Evolutionary conservation across 306 rosid species (phyloP), one percentile per base, ranked within the genome.

Genomic region (Calophaca sinica): DNA sequence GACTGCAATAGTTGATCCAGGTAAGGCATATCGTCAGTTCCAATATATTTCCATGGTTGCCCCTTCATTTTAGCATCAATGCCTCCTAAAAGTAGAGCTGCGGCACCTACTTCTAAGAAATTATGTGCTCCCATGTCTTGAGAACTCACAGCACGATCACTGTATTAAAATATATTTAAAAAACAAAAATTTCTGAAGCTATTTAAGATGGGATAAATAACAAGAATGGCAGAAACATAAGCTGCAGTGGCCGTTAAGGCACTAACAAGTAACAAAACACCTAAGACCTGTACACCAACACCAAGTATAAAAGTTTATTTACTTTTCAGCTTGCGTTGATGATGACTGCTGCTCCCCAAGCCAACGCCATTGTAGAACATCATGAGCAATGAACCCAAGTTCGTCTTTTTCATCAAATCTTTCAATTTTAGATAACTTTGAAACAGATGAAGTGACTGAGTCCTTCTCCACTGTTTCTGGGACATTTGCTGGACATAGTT

Each of bases 361-460:
- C 98, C 98, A 93, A 61, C 96, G 96, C 98, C 98, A 93, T 72
- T 89, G 86, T 42, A 93, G 79, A 75, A 86, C 91, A 67, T 93
- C 98, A 69, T 74, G 79, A 60, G 98, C 88, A 76, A 89, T 77
- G 86, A 84, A 89, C 66, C 81, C 87, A 80, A 66, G 60, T 81
- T 93, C 87, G 2, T 85, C 89, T 20, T 74, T 82, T 81, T 87
- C 91, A 65, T 85, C 92, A 82, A 70, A 67, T 75, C 75, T 84
- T 84, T 87, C 96, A 14, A 83, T 67, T 69, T 87, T 87, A 58
- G 96, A 87, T 77, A 88, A 78, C 88, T 86, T 90, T 38, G 89
- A 87, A 80, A 54, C 76, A 65, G 93, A 85, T 81, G 81, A 73
- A 77, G 83, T 51, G 31, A 86, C 62, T 44, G 90, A 68, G 68